phyloP scores from a whole-genome alignment of 306 rosid genomes.

The Astragalus membranaceus region DNA sequence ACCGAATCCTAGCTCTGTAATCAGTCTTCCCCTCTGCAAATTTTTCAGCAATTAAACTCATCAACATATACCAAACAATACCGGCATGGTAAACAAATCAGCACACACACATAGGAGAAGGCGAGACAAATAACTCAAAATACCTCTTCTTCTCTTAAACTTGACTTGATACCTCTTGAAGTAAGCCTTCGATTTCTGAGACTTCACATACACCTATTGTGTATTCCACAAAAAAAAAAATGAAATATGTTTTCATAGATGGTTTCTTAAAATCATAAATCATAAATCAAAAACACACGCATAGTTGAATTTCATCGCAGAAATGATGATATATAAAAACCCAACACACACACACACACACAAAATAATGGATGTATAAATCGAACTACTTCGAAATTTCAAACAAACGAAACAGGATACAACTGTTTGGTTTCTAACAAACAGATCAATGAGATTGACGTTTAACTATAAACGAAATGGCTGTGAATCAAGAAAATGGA shows the following conservation, averaged over 20 bases:
- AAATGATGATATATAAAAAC: background rate
- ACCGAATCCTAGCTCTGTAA: constrained; percentile 76
- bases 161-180: constrained; percentile 44
- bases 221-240: background rate
- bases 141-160: constrained; percentile 47
- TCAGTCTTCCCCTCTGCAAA: constrained; percentile 87
- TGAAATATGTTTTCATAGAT: background rate
- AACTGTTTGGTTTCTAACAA: background rate
- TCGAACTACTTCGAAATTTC: background rate
- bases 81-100: background rate
- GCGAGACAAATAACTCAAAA: background rate
- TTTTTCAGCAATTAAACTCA: background rate
- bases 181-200: constrained; percentile 36
- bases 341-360: background rate
- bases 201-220: constrained; percentile 22
- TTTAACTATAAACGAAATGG: background rate
- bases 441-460: background rate
- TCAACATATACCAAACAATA: background rate
- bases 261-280: background rate
- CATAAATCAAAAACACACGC: background rate
- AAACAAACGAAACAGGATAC: background rate
- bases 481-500: background rate
- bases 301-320: background rate
- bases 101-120: background rate
- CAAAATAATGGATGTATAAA: background rate